Base-by-base conservation (phyloP, 1,284 basidiomycete species). In the Binderoboletus segoi region DNA sequence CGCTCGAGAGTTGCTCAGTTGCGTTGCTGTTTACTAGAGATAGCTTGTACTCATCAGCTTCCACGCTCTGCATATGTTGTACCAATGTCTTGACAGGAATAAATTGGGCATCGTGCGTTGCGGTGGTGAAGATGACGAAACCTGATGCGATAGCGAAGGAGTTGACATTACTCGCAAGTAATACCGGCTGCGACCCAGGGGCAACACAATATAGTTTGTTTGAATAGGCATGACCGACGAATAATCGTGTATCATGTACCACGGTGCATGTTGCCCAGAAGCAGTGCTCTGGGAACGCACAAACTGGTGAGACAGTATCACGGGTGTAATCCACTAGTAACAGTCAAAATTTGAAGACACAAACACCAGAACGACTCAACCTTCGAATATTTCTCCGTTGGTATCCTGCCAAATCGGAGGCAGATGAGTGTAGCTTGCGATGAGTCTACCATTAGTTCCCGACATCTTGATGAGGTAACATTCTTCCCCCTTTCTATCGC, bases 121-220 rank as follows among this genome's bases (percentile, higher is more conserved):
- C 86, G 0, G 93, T 94, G 1, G 93, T 95, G 76, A 87, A 97
- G 45, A 97, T 88, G 33, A 98, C 75, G 69, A 94, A 95, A 16
- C 85, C 83, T 8, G 89, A 84, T 0, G 91, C 87, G n/a, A 92
- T 63, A 1, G 83, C 82, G 73, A 96, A 94, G 0, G 96, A 98
- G 23, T 86, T 96, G 21, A 80, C 86, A 58, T 87, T 88, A 3
- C 79, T 74, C 1, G 89, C 83, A 3, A 90, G 61, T 28, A 73
- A 63, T 18, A 48, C 38, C 2, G 63, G 37, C 15, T 53, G 54
- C 38, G 59, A 64, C 8, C 56, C 64, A 8, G 67, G 66, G 26
- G 67, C 66, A 4, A 79, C 73, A 43, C 82, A 77, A 57, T 82
- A 80, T 3, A 95, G 74, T 63, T 86, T 89, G 3, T 89, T 87